A percentile compares a stretch with the other conserved stretches of the same genome.
Conservation (phyloP, 257 asterid species). For the Voacanga thouarsii region DNA sequence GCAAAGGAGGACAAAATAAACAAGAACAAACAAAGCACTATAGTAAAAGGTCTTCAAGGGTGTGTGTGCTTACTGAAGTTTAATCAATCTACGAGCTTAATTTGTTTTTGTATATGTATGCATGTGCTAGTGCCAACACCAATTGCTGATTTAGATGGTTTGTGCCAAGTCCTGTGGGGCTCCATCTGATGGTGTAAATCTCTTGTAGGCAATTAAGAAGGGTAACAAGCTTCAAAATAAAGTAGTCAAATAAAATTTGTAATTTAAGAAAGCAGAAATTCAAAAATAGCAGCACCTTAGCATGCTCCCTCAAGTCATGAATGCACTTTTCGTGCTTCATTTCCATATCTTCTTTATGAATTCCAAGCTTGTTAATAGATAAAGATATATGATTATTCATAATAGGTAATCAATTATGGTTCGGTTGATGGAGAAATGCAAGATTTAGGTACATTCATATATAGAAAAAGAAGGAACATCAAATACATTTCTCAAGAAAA, state of each 20-base stretch:
- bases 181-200: slow-evolving; percentile 36
- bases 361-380: not conserved
- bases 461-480: slow-evolving; percentile 3
- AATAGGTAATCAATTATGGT: not conserved
- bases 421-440: not conserved
- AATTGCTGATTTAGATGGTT: slow-evolving; percentile 24
- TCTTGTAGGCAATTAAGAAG: slow-evolving; percentile 20
- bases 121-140: slow-evolving; percentile 32
- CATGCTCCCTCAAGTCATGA: too few species aligned
- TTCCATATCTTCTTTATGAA: slow-evolving; percentile 31
- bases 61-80: too few species aligned
- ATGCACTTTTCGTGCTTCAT: slow-evolving; percentile 26
- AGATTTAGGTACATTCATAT: not conserved
- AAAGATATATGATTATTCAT: not conserved
- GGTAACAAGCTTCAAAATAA: not conserved
- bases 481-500: not conserved
- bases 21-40: too few species aligned
- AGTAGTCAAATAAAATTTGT: not conserved
- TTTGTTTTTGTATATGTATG: too few species aligned
- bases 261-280: not conserved
- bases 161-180: too few species aligned
- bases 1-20: too few species aligned
- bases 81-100: too few species aligned
- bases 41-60: too few species aligned
- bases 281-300: slow-evolving; percentile 11